Percentiles rank a stretch among this genome's conserved stretches.
Conservation (phyloP, 352 stramenopile species). For the Globisporangium iwayamae region DNA sequence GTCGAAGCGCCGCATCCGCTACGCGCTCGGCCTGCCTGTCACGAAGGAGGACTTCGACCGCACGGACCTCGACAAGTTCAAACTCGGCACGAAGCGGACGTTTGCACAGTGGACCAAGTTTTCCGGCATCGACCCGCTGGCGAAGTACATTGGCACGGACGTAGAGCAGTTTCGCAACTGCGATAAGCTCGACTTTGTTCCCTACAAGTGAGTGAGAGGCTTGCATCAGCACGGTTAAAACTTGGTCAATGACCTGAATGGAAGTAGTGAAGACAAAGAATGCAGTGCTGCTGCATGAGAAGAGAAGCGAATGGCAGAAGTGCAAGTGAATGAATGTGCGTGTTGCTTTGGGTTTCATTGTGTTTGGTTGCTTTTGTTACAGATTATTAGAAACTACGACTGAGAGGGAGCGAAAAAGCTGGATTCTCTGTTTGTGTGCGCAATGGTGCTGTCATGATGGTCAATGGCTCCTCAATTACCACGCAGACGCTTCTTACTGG, state of each 20-base stretch:
- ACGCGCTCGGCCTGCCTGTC: constrained; percentile 52
- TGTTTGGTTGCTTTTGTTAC: not conserved
- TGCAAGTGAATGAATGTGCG: constrained; percentile 1
- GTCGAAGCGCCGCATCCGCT: constrained; percentile 71
- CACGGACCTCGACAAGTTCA: constrained; percentile 68
- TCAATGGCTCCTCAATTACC: not conserved
- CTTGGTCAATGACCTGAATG: not conserved
- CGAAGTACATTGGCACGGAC: constrained; percentile 48
- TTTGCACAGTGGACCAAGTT: constrained; percentile 80
- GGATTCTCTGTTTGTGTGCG: too few species aligned
- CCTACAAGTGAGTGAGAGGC: constrained; percentile 23
- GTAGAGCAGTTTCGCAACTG: constrained; percentile 75
- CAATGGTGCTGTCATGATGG: too few species aligned
- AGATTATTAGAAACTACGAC: too few species aligned
- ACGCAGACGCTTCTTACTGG: constrained; percentile 9
- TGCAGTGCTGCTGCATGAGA: too few species aligned
- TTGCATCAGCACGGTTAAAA: not conserved
- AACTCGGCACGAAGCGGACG: constrained; percentile 66
- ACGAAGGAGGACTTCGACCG: constrained; percentile 70
- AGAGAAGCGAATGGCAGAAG: not conserved
- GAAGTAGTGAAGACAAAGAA: too few species aligned
- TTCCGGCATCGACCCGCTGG: constrained; percentile 69
- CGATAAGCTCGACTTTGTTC: constrained; percentile 59
- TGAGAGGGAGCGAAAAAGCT: too few species aligned
- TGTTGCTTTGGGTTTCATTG: not conserved